Conservation (phyloP, 148 eudicot species). For the Silene uniflora region DNA sequence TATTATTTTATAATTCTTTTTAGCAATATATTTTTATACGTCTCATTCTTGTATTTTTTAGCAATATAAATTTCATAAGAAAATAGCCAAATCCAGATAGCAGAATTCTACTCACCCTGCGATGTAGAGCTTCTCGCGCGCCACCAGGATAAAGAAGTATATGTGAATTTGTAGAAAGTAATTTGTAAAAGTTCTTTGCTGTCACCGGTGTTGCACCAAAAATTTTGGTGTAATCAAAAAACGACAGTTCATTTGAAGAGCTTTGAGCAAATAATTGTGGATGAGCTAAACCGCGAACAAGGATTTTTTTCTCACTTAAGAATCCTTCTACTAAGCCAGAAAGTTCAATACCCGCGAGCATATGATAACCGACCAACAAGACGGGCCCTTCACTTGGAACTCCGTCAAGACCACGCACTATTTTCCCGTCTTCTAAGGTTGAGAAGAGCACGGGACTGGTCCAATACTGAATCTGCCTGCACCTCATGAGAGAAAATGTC, state of each 20-base stretch:
- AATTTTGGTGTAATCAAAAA: conserved; percentile 44
- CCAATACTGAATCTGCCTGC: conserved; percentile 47
- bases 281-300: conserved; percentile 83
- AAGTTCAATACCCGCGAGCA: conserved; percentile 81
- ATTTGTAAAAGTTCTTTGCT: conserved; percentile 62
- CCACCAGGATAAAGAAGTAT: conserved; percentile 92
- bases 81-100: no score
- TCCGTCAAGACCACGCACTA: conserved; percentile 83
- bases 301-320: conserved; percentile 54
- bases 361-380: conserved; percentile 85
- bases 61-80: no score
- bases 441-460: conserved; percentile 72
- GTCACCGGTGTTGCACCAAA: conserved; percentile 83
- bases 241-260: conserved; percentile 35
- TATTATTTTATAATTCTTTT: no score
- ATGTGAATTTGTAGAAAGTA: conserved; percentile 59
- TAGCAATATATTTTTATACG: no score
- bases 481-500: conserved; percentile 13
- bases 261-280: conserved; percentile 46
- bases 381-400: conserved; percentile 94
- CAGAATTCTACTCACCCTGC: conserved; percentile 49
- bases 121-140: conserved; percentile 93
- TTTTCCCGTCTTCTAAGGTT: conserved; percentile 66
- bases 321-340: conserved; percentile 54
- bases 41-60: no score